Evolutionary conservation across 257 asterid species (phyloP).

Genomic region (Knoxia roxburghii): DNA sequence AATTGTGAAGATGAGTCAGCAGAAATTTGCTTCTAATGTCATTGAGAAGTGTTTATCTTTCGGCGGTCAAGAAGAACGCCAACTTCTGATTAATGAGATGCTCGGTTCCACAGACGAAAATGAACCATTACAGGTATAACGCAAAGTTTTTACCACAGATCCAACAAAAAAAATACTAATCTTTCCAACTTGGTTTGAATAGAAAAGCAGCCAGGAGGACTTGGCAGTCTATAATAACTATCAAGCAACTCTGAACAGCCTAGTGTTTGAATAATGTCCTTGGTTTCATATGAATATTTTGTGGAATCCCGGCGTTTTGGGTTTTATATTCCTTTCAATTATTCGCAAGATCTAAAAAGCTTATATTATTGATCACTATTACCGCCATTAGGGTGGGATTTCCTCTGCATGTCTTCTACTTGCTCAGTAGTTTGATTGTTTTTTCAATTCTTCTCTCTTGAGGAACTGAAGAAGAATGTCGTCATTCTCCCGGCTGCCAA

Average conservation of each 20-base stretch:
- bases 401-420: not conserved
- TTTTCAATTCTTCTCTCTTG: not conserved
- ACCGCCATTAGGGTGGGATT: not conserved
- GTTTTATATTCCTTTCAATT: too few relatives aligned
- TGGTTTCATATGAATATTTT: not conserved
- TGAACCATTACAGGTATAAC: conserved; percentile 75
- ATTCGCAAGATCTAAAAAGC: too few relatives aligned
- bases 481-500: not conserved
- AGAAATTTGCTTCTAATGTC: conserved; percentile 87
- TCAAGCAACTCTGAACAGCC: not conserved
- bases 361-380: not conserved
- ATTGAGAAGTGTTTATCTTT: conserved; percentile 81
- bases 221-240: not conserved
- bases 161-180: too few relatives aligned
- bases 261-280: too few relatives aligned
- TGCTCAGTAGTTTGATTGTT: not conserved
- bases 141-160: not conserved
- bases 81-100: conserved; percentile 68
- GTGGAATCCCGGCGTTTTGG: not conserved
- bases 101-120: conserved; percentile 86
- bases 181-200: not conserved
- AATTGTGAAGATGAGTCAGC: conserved; percentile 86
- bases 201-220: not conserved
- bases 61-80: conserved; percentile 66
- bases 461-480: not conserved